Evolutionary conservation across 768 basidiomycete genomes (phyloP), one percentile per base, ranked within the genome.

Genomic region (Boletus sensibilis): DNA sequence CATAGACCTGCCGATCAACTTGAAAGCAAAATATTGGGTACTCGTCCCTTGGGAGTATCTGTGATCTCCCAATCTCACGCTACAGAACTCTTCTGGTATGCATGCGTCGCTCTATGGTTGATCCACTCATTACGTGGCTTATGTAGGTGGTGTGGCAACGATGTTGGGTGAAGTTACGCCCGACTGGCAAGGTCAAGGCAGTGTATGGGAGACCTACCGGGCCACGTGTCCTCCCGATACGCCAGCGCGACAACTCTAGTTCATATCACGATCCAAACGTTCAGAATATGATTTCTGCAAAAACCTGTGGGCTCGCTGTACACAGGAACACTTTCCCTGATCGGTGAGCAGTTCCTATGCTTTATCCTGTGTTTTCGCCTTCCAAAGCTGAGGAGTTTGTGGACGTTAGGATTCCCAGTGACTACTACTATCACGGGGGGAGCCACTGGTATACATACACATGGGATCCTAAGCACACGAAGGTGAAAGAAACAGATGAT

Each of bases 311-410:
- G 86, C 89, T 20, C 94, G 88, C 62, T 86, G 90, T 66, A 80
- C 81, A 29, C 96, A 98, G 68, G 94, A 94, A 12, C 94, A 94
- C 72, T 98, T 97, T 97, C 82, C 92, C 92, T 18, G 96, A 99
- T 72, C 97, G 93, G 91, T 79, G 95, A 21, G 90, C 88, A 0
- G 86, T 98, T 55, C 83, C 90, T 12, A 83, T 83, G 1, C 78
- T 96, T n/a, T 95, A 92, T 71, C 97, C 97, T 8, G 83, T 99
- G 27, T 90, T 99, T 73, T 94, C 93, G 2, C 94, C 96, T 2
- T 91, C 94, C 0, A 93, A 90, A 65, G 86, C 88, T 0, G 76
- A 77, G 38, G 94, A 96, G 0, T 98, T 88, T 68, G 75, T 84
- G 60, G 97, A 98, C 67, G 90, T 99, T 61, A 79, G 90, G 54